phyloP scores from a whole-genome alignment of 208 protist genomes.

The Leishmania guyanensis region DNA sequence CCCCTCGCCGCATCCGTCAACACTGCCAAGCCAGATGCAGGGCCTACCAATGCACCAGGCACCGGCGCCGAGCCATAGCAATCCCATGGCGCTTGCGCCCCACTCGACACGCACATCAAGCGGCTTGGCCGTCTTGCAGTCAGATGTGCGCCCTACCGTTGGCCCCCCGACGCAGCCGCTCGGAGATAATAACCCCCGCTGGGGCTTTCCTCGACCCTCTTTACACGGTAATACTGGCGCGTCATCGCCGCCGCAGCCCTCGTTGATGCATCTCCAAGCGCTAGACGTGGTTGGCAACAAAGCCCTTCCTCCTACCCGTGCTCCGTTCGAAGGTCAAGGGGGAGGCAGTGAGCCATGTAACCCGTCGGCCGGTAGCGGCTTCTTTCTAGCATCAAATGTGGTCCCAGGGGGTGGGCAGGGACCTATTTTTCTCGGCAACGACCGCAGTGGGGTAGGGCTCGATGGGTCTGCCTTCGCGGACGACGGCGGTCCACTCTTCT shows the following conservation, averaged over 20 bases:
- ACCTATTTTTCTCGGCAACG: neutral
- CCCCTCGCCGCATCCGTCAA: neutral
- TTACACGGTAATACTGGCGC: neutral
- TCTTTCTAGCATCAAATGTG: neutral
- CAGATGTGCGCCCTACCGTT: neutral
- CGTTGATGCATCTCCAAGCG: no score
- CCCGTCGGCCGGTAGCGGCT: neutral
- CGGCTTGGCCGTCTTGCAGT: neutral
- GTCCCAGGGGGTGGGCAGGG: neutral
- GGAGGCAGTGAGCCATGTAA: neutral
- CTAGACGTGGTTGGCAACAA: neutral
- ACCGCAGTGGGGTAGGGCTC: neutral
- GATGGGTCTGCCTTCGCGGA: neutral
- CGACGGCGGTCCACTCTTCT: constrained; percentile 1
- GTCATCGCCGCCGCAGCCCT: neutral
- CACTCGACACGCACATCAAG: neutral
- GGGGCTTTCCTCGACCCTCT: constrained; percentile 1
- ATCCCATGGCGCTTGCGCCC: neutral
- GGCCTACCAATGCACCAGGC: neutral
- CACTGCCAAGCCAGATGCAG: neutral
- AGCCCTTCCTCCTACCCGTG: neutral
- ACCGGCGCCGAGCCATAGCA: neutral
- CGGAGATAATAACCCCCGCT: neutral
- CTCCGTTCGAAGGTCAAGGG: neutral
- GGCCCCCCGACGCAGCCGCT: neutral